Evolutionary conservation across 305 asterid species (phyloP), one percentile per base, ranked within the genome.

Genomic region (Caryopteris hybrid): DNA sequence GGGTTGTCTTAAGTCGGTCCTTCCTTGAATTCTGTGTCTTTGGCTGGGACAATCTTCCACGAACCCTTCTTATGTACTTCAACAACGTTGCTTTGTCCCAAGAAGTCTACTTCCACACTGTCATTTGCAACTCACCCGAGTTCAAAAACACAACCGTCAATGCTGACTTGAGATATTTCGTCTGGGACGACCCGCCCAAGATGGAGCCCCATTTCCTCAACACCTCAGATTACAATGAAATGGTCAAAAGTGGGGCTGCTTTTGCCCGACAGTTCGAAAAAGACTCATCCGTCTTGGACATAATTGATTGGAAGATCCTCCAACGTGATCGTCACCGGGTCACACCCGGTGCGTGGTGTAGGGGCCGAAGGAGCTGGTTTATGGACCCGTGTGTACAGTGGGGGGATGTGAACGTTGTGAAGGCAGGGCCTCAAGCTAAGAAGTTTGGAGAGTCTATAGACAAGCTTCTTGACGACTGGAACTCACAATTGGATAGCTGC

Each of bases 41-140:
- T n/a, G 99, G 98, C 13, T 91, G 98, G 99, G 97, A 94, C 47
- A 94, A 94, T 77, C 95, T 94, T 59, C 98, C 99, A 4, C 80
- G 99, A 52, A 89, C 98, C 34, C 90, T 94, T 51, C 79, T 94
- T 17, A 89, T 94, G 99, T 94, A 91, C 51, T 78, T 73, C 61
- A 87, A 78, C 14, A 94, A 94, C 41, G 72, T 85, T 10, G 77
- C 83, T 17, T 71, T 89, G 77, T 71, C 99, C 41, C 87, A 91
- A 80, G 99, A 94, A 83, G 83, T 91, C 71, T 94, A 91, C 79
- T 94, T 94, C 92, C 99, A 94, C 22, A 79, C 99, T 0, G 96
- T 94, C 7, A 78, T 86, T 51, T 94, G 99, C 61, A 94, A 94
- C 63, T 78, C 97, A 41, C 87, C 83, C 0, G 95, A 86, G 73